Evolutionary conservation across 345 rosid genomes (phyloP).

Genomic region (Jatropha curcas): DNA sequence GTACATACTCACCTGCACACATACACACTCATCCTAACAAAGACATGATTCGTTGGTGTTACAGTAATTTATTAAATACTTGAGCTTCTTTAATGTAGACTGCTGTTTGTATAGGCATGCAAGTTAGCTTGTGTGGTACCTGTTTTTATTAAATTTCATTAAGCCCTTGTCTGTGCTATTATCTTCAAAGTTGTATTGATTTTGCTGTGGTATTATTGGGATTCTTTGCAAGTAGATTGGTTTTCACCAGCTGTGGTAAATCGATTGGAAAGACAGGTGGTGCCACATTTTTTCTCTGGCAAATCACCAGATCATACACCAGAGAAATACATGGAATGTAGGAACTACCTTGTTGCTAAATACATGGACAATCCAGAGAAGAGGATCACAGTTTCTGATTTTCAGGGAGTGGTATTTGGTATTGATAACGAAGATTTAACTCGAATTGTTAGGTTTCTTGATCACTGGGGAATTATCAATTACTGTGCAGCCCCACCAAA

Average conservation of each 20-base stretch:
- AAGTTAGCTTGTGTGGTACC: not conserved
- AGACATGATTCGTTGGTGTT: not conserved
- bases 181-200: slow-evolving; percentile 15
- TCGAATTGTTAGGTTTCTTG: slow-evolving; percentile 87
- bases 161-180: not conserved
- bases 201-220: slow-evolving; percentile 16
- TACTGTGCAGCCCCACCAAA: slow-evolving; percentile 64
- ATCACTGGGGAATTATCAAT: slow-evolving; percentile 98
- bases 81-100: not conserved
- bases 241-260: slow-evolving; percentile 80
- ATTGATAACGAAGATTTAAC: slow-evolving; percentile 64
- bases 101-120: not conserved
- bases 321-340: slow-evolving; percentile 82
- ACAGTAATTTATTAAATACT: not conserved
- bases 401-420: slow-evolving; percentile 60
- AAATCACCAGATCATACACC: slow-evolving; percentile 77
- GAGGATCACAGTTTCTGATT: slow-evolving; percentile 68
- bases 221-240: slow-evolving; percentile 63
- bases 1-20: not conserved
- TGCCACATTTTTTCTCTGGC: slow-evolving; percentile 95
- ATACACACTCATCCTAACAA: not conserved
- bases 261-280: slow-evolving; percentile 96
- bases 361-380: slow-evolving; percentile 82
- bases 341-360: slow-evolving; percentile 80
- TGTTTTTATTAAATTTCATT: not conserved